Evolutionary conservation across 306 rosid genomes (phyloP), one percentile per base, ranked within the genome.

Genomic region (Dicorynia guianensis): DNA sequence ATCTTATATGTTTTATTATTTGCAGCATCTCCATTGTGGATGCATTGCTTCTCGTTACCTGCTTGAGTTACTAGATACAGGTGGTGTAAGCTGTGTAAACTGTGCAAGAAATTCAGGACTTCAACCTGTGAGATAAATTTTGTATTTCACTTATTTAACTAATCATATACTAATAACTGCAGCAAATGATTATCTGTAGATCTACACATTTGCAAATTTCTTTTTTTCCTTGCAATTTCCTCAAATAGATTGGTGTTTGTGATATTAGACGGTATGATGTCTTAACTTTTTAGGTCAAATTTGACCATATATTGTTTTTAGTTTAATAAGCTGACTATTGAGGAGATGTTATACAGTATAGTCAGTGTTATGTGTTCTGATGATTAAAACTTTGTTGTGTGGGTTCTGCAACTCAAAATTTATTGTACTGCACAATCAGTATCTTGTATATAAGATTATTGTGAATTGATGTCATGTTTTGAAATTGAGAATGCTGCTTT

Each of bases 11-110:
- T 42, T 74, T 65, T 76, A 33, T 77, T 79, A 58, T 53, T 50
- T 71, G 72, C 89, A 95, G 99, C 93, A 79, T 59, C 97, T 95
- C 54, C 99, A 95, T 81, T 95, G 99, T 36, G 99, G 99, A 55
- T 95, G 99, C 72, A 71, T 86, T 84, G 93, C 93, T 76, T 95
- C 97, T 63, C 81, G 43, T 66, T 80, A 80, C 79, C 82, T 89
- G 80, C 81, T 95, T 69, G 97, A 90, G 84, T 89, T 90, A 19
- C 92, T 89, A 57, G 99, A 95, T 25, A 71, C 84, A 38, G 97
- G 97, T 78, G 99, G 99, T 33, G 93, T 95, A 64, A 86, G 86
- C 84, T 95, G 99, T 67, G 63, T 61, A 75, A 78, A 77, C 82
- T 95, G 99, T 50, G 66, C 85, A 34, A 90, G 87, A 80, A 83